phyloP scores from a whole-genome alignment of 306 rosid genomes.

The Medicago lupulina region DNA sequence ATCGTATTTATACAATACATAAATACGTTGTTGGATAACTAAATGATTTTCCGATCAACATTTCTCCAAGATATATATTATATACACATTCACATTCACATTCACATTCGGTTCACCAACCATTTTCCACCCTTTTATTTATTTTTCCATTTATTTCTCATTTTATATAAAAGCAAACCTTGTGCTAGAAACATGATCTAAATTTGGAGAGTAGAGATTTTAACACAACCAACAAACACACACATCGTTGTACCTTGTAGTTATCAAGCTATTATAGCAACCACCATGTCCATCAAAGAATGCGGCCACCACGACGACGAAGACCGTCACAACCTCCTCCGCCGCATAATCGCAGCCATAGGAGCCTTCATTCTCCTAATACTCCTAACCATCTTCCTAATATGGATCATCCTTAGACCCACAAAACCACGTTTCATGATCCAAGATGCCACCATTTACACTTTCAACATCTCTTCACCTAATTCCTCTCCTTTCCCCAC shows the following conservation, averaged over 20 bases:
- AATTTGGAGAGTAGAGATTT: slow-evolving; percentile 13
- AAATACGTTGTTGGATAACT: no score
- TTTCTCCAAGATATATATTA: no score
- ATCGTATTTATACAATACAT: no score
- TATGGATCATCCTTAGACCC: slow-evolving; percentile 68
- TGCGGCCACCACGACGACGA: slow-evolving; percentile 53
- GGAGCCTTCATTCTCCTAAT: slow-evolving; percentile 33
- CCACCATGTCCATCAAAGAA: slow-evolving; percentile 57
- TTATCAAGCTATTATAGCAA: background rate
- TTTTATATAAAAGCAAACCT: slow-evolving; percentile 11
- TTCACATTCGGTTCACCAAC: no score
- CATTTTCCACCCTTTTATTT: no score
- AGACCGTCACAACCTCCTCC: slow-evolving; percentile 33
- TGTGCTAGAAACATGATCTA: background rate
- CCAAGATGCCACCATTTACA: slow-evolving; percentile 72
- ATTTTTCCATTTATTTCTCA: background rate
- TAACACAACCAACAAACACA: background rate
- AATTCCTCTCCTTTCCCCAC: slow-evolving; percentile 10
- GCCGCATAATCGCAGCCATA: slow-evolving; percentile 28
- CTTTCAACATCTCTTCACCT: slow-evolving; percentile 56
- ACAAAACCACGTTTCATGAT: slow-evolving; percentile 64
- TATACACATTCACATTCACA: no score
- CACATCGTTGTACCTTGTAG: background rate
- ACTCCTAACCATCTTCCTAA: slow-evolving; percentile 50
- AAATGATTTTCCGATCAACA: no score